phyloP scores from a whole-genome alignment of 2,329 filamentous ascomycete genomes.

The Fusarium cicatricum region DNA sequence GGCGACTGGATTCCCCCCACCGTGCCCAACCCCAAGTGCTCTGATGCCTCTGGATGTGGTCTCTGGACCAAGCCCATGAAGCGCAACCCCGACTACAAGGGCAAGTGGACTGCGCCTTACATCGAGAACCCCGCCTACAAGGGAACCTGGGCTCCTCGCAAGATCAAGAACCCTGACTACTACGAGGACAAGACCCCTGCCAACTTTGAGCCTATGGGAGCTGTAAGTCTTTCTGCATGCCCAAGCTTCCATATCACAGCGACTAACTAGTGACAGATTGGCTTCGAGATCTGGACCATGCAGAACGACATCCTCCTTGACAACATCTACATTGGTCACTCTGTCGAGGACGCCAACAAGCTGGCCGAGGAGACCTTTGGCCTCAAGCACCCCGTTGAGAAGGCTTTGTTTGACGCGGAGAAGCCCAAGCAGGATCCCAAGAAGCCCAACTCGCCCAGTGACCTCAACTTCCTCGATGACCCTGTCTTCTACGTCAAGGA shows the following conservation, averaged over 20 bases:
- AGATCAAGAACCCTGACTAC: slow-evolving; percentile 96
- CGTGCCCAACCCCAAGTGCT: slow-evolving; percentile 95
- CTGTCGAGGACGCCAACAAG: slow-evolving; percentile 88
- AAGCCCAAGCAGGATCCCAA: slow-evolving; percentile 74
- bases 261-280: slow-evolving; percentile 68
- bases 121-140: slow-evolving; percentile 99
- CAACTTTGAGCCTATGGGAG: slow-evolving; percentile 98
- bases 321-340: slow-evolving; percentile 99
- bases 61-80: slow-evolving; percentile 91
- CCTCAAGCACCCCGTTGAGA: slow-evolving; percentile 85
- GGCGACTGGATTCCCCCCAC: slow-evolving; percentile 95
- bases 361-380: slow-evolving; percentile 90
- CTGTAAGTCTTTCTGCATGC: slow-evolving; percentile 67
- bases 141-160: slow-evolving; percentile 91
- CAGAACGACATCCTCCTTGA: slow-evolving; percentile 98
- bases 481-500: slow-evolving; percentile 87
- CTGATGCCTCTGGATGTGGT: slow-evolving; percentile 91
- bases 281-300: slow-evolving; percentile 99
- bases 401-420: slow-evolving; percentile 77
- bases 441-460: slow-evolving; percentile 73
- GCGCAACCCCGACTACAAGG: slow-evolving; percentile 97
- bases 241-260: background rate
- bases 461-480: slow-evolving; percentile 90
- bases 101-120: slow-evolving; percentile 92
- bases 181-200: slow-evolving; percentile 97